Conservation (phyloP, 441 rosid species). For the Aleurites moluccanus region DNA sequence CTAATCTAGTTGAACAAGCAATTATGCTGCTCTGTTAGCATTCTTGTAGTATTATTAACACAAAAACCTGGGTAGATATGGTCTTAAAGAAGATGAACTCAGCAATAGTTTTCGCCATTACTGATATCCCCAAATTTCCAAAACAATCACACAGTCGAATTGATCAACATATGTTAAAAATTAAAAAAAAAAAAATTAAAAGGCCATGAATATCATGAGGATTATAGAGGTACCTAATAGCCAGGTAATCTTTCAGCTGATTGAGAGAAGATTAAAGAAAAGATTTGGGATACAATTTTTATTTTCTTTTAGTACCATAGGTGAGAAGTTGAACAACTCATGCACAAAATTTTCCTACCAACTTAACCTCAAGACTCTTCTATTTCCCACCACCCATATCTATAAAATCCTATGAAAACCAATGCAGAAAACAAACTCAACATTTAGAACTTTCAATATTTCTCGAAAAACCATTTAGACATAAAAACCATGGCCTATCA, state of each 20-base stretch:
- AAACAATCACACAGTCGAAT: not conserved
- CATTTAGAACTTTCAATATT: too few species aligned
- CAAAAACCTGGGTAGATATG: not conserved
- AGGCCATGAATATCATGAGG: too few species aligned
- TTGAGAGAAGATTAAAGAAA: too few species aligned
- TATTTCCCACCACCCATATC: constrained; percentile 8
- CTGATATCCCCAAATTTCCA: not conserved
- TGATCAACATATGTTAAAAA: too few species aligned
- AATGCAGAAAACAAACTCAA: too few species aligned
- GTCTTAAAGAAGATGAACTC: not conserved
- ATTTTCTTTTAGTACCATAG: not conserved
- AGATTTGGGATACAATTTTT: too few species aligned
- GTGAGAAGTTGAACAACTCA: constrained; percentile 22
- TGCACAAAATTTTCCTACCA: not conserved
- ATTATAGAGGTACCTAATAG: too few species aligned
- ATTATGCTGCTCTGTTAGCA: not conserved
- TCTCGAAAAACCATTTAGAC: not conserved
- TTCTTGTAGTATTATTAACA: not conserved
- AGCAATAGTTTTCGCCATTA: not conserved
- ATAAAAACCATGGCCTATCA: not conserved
- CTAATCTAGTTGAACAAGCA: not conserved
- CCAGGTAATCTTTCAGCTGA: too few species aligned
- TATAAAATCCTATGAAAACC: constrained; percentile 18
- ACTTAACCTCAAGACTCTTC: not conserved
- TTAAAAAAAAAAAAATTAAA: too few species aligned